Evolutionary conservation across 306 rosid genomes (phyloP), one percentile per base, ranked within the genome.

Genomic region (Gleditsia sinensis): DNA sequence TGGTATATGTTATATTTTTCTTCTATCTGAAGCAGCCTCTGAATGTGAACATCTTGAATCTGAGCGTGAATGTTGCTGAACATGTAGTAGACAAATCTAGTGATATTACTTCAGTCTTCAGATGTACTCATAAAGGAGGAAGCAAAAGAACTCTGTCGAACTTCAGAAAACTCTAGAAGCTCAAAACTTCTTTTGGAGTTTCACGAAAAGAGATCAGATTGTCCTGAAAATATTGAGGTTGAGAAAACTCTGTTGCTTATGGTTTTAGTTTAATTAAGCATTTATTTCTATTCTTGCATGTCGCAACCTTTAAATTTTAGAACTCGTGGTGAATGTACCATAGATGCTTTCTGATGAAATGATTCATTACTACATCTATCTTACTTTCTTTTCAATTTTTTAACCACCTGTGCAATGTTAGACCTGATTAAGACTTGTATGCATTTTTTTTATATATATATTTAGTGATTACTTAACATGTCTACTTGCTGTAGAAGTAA

Each of bases 201-300:
- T 79, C 81, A 70, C 60, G 83, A 71, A 71, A 72, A 57, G 63
- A 73, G 59, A 43, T 62, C 76, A 30, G 77, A 71, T 71, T 17
- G 39, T 69, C 39, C 80, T 21, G 75, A 79, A 55, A 78, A 50
- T 60, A 43, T 30, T n/a, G 57, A 87, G 86, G 91, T 87, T 62
- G 57, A 25, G 72, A 57, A 68, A 73, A 28, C 58, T 50, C 67
- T 46, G 8, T 80, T 34, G 16, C 62, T 32, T n/a, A n/a, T n/a
- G n/a, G n/a, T n/a, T n/a, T n/a, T n/a, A n/a, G n/a, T n/a, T n/a
- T n/a, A n/a, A n/a, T n/a, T n/a, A n/a, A n/a, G n/a, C n/a, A n/a
- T n/a, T n/a, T n/a, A n/a, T n/a, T n/a, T n/a, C n/a, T n/a, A n/a
- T n/a, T n/a, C n/a, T n/a, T n/a, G n/a, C n/a, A n/a, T n/a, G n/a